Evolutionary conservation across 768 basidiomycete species (phyloP), one percentile per base, ranked within the genome.

Genomic region (Coprinopsis cinerea): DNA sequence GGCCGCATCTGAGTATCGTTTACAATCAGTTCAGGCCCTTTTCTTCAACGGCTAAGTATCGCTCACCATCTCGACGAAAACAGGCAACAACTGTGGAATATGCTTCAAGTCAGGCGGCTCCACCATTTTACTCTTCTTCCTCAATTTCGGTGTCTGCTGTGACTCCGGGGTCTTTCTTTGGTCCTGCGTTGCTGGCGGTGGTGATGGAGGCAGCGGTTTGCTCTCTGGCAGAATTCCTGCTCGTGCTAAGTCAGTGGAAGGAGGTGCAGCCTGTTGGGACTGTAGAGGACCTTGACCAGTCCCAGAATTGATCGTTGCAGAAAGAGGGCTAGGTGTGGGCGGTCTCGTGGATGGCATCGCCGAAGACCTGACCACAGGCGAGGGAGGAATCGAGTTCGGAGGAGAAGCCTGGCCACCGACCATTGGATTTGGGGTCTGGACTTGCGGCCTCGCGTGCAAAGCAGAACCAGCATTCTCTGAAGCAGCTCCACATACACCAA

Each of bases 21-120:
- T 15, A 4, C 10, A 5, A 25, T 39, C 11, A 23, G 24, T 43
- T 10, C 18, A 4, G 18, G 23, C 25, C 42, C 20, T 13, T 25
- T 10, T 23, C 24, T 22, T 23, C 5, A 28, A 27, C 17, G 18
- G 26, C 14, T 17, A 3, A 17, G 25, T 11, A 40, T 14, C 32
- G 68, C 82, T 61, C 53, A 96, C 93, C 78, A 97, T 82, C 69
- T 98, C 96, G 37, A 86, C 78, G 64, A 98, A 97, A 23, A 98
- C 58, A 1, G 95, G 92, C 30, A 96, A 69, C 18, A 99, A 64
- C 52, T 81, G 74, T n/a, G 90, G 86, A 45, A 98, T 79, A 59
- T 85, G 77, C 41, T 73, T 68, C 41, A 97, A 70, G 45, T 88
- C 82, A 1, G 96, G 96, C 37, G 86, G 83, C 55, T 81, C 77